Percentiles rank a stretch among this genome's conserved stretches.
Conservation (phyloP, 148 eudicot species). For the Suaeda aralocaspica region DNA sequence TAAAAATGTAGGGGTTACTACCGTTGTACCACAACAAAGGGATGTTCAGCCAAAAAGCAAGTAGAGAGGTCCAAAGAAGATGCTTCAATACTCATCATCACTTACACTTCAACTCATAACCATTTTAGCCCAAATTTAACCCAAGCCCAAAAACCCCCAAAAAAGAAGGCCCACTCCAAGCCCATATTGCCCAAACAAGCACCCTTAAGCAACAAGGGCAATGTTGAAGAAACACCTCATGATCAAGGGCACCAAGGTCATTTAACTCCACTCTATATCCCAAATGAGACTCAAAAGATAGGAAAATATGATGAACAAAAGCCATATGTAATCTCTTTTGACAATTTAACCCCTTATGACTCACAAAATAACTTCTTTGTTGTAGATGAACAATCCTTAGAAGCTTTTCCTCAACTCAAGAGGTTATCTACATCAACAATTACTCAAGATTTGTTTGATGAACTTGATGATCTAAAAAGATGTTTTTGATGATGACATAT, state of each 20-base stretch:
- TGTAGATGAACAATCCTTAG: constrained; percentile 12
- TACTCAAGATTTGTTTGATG: constrained; percentile 60
- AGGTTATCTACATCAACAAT: constrained; percentile 19
- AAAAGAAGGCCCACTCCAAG: constrained; percentile 11
- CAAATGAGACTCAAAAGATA: constrained; percentile 1
- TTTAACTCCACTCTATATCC: constrained; percentile 2
- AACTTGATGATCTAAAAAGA: constrained; percentile 44
- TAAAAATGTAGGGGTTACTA: constrained; percentile 61
- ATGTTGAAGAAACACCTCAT: neutral
- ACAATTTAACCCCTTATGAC: constrained; percentile 14
- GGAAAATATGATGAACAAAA: constrained; percentile 26
- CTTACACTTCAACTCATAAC: constrained; percentile 62
- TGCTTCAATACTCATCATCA: constrained; percentile 54
- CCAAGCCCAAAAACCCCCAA: neutral
- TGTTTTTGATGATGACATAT: constrained; percentile 40
- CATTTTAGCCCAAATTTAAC: constrained; percentile 29
- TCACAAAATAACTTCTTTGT: constrained; percentile 11
- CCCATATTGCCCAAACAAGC: constrained; percentile 5
- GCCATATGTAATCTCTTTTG: constrained; percentile 26
- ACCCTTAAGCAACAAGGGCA: neutral
- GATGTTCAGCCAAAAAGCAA: constrained; percentile 74
- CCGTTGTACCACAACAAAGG: constrained; percentile 78
- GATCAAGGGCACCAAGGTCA: neutral
- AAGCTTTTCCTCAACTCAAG: neutral
- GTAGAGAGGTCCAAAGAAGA: constrained; percentile 75